phyloP scores from a whole-genome alignment of 441 rosid genomes.

The Raphanus hybrid region DNA sequence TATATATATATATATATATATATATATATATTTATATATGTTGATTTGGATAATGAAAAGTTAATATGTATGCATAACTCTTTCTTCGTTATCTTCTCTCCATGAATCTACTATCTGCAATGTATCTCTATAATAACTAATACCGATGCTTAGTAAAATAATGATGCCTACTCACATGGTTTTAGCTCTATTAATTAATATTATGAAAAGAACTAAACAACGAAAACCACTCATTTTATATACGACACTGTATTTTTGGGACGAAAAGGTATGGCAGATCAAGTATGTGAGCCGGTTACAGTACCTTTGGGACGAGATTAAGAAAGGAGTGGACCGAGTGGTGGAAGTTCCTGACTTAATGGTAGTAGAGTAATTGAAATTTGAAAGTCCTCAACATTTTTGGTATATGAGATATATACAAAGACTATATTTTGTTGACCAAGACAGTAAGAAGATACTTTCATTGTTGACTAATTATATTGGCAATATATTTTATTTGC shows the following conservation, averaged over 20 bases:
- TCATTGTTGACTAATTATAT: not conserved
- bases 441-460: not conserved
- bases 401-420: too few relatives aligned
- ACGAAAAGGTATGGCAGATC: too few relatives aligned
- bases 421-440: too few relatives aligned
- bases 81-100: not conserved
- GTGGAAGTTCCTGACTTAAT: too few relatives aligned
- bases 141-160: not conserved
- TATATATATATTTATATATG: not conserved
- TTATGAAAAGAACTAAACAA: not conserved
- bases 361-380: too few relatives aligned
- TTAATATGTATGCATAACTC: not conserved
- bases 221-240: not conserved
- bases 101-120: not conserved
- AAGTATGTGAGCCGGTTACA: too few relatives aligned
- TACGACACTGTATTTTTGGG: too few relatives aligned
- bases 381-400: too few relatives aligned
- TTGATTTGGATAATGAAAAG: not conserved
- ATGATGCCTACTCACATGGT: conserved; percentile 19
- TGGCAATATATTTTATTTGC: not conserved
- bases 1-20: not conserved
- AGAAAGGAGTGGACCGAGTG: too few relatives aligned
- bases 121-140: not conserved
- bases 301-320: too few relatives aligned
- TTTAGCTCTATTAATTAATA: conserved; percentile 2